Evolutionary conservation across 148 eudicot species (phyloP).

Genomic region (Spergularia marina): DNA sequence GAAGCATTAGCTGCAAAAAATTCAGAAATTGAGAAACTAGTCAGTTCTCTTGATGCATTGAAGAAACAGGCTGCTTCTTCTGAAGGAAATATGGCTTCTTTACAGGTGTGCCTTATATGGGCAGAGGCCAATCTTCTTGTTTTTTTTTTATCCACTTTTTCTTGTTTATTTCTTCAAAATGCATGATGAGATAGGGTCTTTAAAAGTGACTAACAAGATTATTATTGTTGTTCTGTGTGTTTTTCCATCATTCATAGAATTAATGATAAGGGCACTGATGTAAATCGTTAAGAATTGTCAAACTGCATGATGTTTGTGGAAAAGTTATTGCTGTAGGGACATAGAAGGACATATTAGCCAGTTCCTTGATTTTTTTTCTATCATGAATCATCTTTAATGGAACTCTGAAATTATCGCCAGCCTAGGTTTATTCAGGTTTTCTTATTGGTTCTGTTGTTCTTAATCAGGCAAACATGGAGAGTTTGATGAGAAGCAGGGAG

Average conservation of each 20-base stretch:
- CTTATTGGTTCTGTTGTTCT: conserved; percentile 15
- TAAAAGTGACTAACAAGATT: conserved; percentile 1
- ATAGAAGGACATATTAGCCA: background rate
- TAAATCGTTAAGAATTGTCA: background rate
- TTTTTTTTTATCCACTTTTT: background rate
- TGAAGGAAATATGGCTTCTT: conserved; percentile 92
- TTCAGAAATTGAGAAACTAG: conserved; percentile 87
- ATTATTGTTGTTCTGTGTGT: background rate
- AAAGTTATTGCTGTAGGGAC: background rate
- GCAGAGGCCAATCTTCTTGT: background rate
- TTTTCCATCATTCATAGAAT: background rate
- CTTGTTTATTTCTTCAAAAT: background rate
- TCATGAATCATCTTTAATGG: conserved; percentile 6
- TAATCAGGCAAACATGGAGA: conserved; percentile 87
- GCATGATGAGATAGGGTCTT: background rate
- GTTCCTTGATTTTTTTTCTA: background rate
- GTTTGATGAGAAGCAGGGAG: conserved; percentile 91
- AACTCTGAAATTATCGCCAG: background rate
- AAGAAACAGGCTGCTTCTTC: conserved; percentile 95
- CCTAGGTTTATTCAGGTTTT: background rate
- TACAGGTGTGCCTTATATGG: conserved; percentile 59
- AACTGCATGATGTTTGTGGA: background rate
- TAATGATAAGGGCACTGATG: background rate
- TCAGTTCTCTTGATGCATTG: conserved; percentile 70
- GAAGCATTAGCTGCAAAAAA: conserved; percentile 95